A percentile compares a stretch with the other conserved stretches of the same genome.
phyloP scores from a whole-genome alignment of 441 rosid genomes.

The Isatis lusitanica region DNA sequence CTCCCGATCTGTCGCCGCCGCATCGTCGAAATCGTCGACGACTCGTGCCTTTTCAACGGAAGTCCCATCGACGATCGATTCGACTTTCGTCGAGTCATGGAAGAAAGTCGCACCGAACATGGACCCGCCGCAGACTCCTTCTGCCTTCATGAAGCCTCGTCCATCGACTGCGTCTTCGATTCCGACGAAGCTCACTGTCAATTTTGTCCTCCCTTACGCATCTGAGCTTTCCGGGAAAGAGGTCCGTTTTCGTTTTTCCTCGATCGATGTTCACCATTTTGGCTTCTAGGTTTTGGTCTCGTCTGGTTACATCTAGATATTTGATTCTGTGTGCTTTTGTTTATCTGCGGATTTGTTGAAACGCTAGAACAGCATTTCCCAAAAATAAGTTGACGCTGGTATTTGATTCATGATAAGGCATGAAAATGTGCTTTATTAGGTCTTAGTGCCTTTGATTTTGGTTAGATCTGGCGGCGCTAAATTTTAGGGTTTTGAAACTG shows the following conservation, averaged over 20 bases:
- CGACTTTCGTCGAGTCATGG: constrained; percentile 58
- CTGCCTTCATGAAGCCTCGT: constrained; percentile 59
- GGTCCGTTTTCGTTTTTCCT: constrained; percentile 51
- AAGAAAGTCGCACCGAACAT: constrained; percentile 60
- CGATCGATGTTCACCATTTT: too few species aligned
- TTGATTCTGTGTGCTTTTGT: neutral
- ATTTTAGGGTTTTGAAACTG: constrained; percentile 23
- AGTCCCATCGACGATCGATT: constrained; percentile 46
- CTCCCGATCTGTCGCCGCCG: constrained; percentile 45
- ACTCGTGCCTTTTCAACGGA: constrained; percentile 55
- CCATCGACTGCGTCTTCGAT: constrained; percentile 53
- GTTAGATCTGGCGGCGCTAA: constrained; percentile 29
- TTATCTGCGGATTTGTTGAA: constrained; percentile 5
- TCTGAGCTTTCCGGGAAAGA: constrained; percentile 66
- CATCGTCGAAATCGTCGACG: constrained; percentile 51
- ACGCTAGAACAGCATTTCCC: constrained; percentile 13
- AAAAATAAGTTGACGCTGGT: neutral
- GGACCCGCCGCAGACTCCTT: constrained; percentile 71
- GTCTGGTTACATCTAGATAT: too few species aligned
- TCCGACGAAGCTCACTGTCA: constrained; percentile 72
- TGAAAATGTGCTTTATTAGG: constrained; percentile 16
- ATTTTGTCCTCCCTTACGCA: constrained; percentile 75
- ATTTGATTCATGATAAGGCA: neutral
- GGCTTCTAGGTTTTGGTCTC: constrained; percentile 10
- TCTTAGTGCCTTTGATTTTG: constrained; percentile 9